Percentiles rank a stretch among this genome's conserved stretches.
Evolutionary conservation across 108 stramenopile genomes (phyloP).

Genomic region (Conticribra weissflogii): DNA sequence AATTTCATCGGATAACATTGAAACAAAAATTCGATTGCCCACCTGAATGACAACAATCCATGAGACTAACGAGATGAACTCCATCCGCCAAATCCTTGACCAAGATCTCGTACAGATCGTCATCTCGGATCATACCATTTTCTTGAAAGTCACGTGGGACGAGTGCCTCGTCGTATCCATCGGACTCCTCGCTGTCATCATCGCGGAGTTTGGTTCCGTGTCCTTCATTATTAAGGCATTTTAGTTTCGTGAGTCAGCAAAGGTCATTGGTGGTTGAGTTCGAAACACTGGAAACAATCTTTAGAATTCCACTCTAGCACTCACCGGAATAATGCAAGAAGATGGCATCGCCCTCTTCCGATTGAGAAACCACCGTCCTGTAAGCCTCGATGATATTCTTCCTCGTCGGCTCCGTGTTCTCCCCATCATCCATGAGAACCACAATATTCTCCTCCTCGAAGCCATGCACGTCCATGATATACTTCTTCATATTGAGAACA

Average conservation of each 20-base stretch:
- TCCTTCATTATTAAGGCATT: constrained; percentile 51
- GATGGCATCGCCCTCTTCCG: constrained; percentile 67
- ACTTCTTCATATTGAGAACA: constrained; percentile 91
- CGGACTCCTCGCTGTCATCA: constrained; percentile 62
- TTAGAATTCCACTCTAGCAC: background rate
- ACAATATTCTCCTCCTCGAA: constrained; percentile 77
- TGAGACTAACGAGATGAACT: constrained; percentile 46
- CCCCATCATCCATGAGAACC: constrained; percentile 86
- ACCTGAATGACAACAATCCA: constrained; percentile 76
- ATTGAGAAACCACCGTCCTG: constrained; percentile 50
- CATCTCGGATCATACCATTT: constrained; percentile 64
- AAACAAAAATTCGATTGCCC: too few species aligned
- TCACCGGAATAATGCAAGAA: constrained; percentile 69
- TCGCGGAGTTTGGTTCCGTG: constrained; percentile 79
- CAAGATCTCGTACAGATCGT: constrained; percentile 58
- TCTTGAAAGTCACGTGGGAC: constrained; percentile 62
- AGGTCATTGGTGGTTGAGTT: too few species aligned
- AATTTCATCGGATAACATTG: too few species aligned
- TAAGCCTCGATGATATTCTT: constrained; percentile 82
- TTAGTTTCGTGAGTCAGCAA: too few species aligned
- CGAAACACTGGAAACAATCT: too few species aligned
- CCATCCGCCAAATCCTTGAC: constrained; percentile 39
- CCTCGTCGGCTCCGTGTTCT: constrained; percentile 58
- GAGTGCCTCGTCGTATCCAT: constrained; percentile 68
- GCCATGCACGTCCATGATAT: constrained; percentile 82